Conservation (phyloP, 164 flowering plant species). For the Houttuynia cordata region DNA sequence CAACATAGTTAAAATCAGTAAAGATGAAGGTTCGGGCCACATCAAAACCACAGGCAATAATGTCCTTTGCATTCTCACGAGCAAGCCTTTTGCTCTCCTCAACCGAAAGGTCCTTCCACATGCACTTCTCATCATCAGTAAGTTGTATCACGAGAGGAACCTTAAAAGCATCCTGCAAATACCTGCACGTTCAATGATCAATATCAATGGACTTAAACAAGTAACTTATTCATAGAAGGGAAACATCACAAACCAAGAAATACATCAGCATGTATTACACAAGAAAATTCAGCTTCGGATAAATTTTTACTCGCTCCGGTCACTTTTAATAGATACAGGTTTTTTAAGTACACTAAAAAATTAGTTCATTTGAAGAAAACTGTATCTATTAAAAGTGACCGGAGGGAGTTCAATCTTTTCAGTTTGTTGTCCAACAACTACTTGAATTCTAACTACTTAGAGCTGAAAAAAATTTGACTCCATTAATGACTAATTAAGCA, state of each 20-base stretch:
- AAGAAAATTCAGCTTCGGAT: no score
- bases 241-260: not conserved
- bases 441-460: no score
- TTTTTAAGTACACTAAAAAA: no score
- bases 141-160: constrained; percentile 95
- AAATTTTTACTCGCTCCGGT: no score
- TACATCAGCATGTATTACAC: no score
- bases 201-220: not conserved
- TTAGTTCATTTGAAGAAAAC: no score
- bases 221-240: not conserved
- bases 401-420: no score
- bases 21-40: constrained; percentile 77
- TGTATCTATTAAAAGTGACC: no score
- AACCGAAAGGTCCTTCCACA: constrained; percentile 86
- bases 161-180: constrained; percentile 89
- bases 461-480: no score
- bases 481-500: no score
- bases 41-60: constrained; percentile 99
- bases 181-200: constrained; percentile 31
- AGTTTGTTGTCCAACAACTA: no score
- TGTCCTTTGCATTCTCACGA: constrained; percentile 94
- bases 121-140: constrained; percentile 94
- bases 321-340: no score
- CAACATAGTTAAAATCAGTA: constrained; percentile 85
- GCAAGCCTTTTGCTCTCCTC: constrained; percentile 91